Evolutionary conservation across 75 land plant genomes (phyloP), one percentile per base, ranked within the genome.

Genomic region (Adiantum capillusveneris): DNA sequence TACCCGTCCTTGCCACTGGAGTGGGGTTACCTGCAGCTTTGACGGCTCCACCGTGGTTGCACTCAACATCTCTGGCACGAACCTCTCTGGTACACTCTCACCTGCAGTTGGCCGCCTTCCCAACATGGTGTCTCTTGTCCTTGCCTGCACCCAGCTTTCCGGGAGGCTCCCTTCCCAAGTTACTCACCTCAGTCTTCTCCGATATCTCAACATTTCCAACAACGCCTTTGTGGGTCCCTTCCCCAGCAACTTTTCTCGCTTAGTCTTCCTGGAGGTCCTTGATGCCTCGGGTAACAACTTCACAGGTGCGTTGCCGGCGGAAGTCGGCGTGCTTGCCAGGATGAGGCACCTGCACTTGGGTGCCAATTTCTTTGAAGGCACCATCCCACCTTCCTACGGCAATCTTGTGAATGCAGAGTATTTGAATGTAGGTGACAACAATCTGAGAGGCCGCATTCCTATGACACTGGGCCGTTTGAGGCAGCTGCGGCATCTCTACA

Each of bases 261-360:
- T 86, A 6, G 56, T 53, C 44, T 6, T 18, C 39, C 65, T 84
- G 0, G 61, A 76, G 63, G 75, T 84, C 1, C 72, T 82, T 27
- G 90, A 86, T 25, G 43, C 83, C 11, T 92, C 76, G 45, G 82
- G 84, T 82, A 92, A 92, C 79, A 84, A 87, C 51, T 67, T 87
- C 63, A 79, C 88, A 9, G 93, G 86, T 16, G 71, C 62, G 3
- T 52, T 92, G 44, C 93, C 93, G 7, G 12, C 58, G 3, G 59
- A 71, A 11, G 73, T 81, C 22, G 48, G 75, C 34, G 27, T 50
- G 19, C 51, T 88, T 16, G 26, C 68, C 0, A 60, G 63, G 0
- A 75, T 94, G n/a, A 63, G 64, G 29, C 87, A 89, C 26, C 65
- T 94, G 18, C 90, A 86, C 56, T 64, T 94, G 24, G 96, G 90